These are phyloP conservation scores for Leucaena leucocephala DNA, from an alignment of 306 rosid species.

Conservation along the genomic window DNA sequence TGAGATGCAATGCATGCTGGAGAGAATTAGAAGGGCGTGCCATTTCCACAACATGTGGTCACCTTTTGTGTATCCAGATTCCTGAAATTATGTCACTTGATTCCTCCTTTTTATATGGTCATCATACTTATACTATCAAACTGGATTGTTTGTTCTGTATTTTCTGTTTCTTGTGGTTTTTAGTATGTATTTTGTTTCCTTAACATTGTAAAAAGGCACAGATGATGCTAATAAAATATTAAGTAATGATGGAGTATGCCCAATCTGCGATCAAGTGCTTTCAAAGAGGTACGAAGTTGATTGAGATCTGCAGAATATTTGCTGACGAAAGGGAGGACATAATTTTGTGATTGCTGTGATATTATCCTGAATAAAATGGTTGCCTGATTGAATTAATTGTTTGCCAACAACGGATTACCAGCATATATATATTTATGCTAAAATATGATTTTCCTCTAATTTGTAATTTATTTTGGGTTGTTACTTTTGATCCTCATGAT, in stretches of 20 bases:
- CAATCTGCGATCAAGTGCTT: conserved; percentile 95
- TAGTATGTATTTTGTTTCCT: conserved; percentile 44
- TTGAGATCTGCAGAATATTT: conserved; percentile 30
- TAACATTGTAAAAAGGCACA: conserved; percentile 66
- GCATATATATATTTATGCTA: conserved; percentile 7
- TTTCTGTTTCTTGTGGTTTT: conserved; percentile 32
- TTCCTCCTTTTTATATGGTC: conserved; percentile 1
- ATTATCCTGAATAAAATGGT: conserved; percentile 6
- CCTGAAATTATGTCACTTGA: conserved; percentile 16
- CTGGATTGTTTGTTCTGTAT: conserved; percentile 24
- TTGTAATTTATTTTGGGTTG: conserved; percentile 15
- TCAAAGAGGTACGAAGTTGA: conserved; percentile 76
- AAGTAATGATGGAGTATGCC: conserved; percentile 91
- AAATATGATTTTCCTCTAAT: conserved; percentile 21
- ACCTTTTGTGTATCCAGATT: conserved; percentile 83
- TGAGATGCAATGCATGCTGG: conserved; percentile 99
- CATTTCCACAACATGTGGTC: conserved; percentile 90
- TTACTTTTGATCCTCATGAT: conserved; percentile 27
- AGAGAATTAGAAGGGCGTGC: conserved; percentile 95
- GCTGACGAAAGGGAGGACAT: conserved; percentile 10
- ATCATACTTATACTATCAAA: conserved; percentile 18
- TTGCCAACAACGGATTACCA: background rate
- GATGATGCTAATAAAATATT: conserved; percentile 96
- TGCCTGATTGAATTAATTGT: conserved; percentile 16
- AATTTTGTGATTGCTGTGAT: conserved; percentile 16